Base-by-base conservation (phyloP, 345 rosid species). In the Aquilaria yunnanensis region DNA sequence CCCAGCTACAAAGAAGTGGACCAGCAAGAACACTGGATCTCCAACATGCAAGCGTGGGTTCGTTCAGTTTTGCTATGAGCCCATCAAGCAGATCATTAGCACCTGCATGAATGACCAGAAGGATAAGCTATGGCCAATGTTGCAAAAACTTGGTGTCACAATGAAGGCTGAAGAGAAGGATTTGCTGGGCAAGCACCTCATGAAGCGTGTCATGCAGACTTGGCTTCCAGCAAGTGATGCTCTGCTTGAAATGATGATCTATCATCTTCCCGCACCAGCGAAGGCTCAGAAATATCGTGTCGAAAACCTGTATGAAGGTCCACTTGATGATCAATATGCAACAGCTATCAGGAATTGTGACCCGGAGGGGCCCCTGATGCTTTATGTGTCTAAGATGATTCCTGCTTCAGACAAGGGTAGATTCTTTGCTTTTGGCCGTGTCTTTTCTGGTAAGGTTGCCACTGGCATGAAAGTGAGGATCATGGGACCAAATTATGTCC, bases 131-230 rank as follows among this genome's bases (percentile, higher is more conserved):
- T 87, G 93, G 89, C 89, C 89, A 16, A 87, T 87, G 93, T 51
- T 87, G 72, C 67, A 74, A 60, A 87, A 84, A 65, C 90, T 87
- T 54, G 72, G 66, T 37, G 81, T 87, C 7, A 59, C 65, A 10
- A 80, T 87, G 90, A 87, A 87, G 83, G n/a, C 81, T 7, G 89
- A 84, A 0, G 93, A 87, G 74, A 87, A 84, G 75, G 93, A 87
- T 0, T 66, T 87, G 77, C 78, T 80, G 83, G 90, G 84, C 6
- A 87, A 87, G 81, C 61, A 85, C 3, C 56, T 87, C 78, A 87
- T 87, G 93, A 87, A 87, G 82, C 85, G 93, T 64, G 93, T 87
- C 10, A 80, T 87, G 93, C 90, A 87, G 67, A 82, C 76, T 2
- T 82, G 86, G 86, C 78, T 82, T 6, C 86, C 86, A 31, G 86